Base-by-base conservation (phyloP, 169 alveolate genomes). In the Babesia caballi region DNA sequence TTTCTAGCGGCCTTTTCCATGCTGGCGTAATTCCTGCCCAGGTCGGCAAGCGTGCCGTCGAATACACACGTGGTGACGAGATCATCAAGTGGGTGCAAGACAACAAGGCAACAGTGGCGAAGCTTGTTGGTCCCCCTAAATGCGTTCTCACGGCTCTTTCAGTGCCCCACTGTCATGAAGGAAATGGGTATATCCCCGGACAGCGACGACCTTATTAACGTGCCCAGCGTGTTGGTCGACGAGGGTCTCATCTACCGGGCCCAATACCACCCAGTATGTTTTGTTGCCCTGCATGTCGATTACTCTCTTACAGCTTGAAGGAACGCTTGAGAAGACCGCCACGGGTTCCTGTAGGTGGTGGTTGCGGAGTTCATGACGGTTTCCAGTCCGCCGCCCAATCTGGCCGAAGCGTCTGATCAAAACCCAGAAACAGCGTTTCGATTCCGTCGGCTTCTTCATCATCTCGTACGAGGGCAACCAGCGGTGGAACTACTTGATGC, bases 21-120 rank as follows among this genome's bases (percentile, higher is more conserved):
- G 42, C 65, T 32, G 38, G 38, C 65, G 30, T 54, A 6, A 32
- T 8, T 54, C 9, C 7, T 6, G 42, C 41, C 63, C 53, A 77
- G 85, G 85, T 91, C 46, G 95, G 95, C 42, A 91, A 90, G 66
- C 74, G 95, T 54, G 95, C 95, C 27, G 95, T 91, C 36, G 94
- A 91, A 38, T 91, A 89, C 66, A 85, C 90, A 21, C 72, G 95
- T 51, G 95, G 94, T 51, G 92, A 90, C 49, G 95, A 90, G 51
- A 82, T 91, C 56, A 46, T 58, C 14, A 67, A 86, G 51, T 91
- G 92, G 87, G 56, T 91, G 35, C 47, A 61, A 44, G 78, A 58
- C 49, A 89, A 85, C 49, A 76, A 82, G 54, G 92, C 75, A 42
- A 42, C 70, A 30, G 69, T 89, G 27, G 69, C 66, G 25, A 78